phyloP scores from a whole-genome alignment of 805 yeast genomes.

The Kregervanrija fluxuum region DNA sequence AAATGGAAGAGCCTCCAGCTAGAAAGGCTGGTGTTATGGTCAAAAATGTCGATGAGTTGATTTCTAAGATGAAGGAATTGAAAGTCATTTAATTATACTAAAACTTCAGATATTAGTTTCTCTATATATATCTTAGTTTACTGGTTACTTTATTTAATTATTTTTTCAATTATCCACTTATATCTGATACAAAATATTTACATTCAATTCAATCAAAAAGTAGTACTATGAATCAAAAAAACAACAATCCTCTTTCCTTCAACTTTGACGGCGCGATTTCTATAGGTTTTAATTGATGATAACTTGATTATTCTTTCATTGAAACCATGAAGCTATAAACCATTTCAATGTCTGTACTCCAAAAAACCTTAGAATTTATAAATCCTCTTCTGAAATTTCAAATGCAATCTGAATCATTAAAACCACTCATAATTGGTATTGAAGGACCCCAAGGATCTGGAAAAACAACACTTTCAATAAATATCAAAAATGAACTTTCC shows the following conservation, averaged over 20 bases:
- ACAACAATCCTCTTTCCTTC: no score
- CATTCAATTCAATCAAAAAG: neutral
- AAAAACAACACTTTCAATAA: constrained; percentile 49
- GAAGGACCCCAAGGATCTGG: constrained; percentile 82
- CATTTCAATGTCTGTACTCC: neutral
- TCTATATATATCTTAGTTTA: neutral
- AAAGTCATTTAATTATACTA: constrained; percentile 47
- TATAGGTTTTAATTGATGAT: no score
- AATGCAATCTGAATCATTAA: constrained; percentile 9
- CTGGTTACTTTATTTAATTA: neutral
- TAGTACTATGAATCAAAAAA: no score
- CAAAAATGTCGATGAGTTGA: constrained; percentile 71
- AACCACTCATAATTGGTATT: constrained; percentile 41
- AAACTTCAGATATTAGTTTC: neutral
- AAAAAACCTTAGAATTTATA: constrained; percentile 14
- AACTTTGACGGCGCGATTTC: no score
- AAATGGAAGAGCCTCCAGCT: constrained; percentile 79
- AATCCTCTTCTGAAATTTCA: constrained; percentile 22
- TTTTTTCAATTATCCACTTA: neutral
- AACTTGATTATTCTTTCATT: no score
- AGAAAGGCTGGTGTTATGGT: constrained; percentile 82
- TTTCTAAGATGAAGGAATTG: constrained; percentile 67
- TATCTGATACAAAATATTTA: neutral
- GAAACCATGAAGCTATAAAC: no score
- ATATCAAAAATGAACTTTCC: constrained; percentile 30